Base-by-base conservation (phyloP, 306 rosid species). In the Cucurbita moschata region DNA sequence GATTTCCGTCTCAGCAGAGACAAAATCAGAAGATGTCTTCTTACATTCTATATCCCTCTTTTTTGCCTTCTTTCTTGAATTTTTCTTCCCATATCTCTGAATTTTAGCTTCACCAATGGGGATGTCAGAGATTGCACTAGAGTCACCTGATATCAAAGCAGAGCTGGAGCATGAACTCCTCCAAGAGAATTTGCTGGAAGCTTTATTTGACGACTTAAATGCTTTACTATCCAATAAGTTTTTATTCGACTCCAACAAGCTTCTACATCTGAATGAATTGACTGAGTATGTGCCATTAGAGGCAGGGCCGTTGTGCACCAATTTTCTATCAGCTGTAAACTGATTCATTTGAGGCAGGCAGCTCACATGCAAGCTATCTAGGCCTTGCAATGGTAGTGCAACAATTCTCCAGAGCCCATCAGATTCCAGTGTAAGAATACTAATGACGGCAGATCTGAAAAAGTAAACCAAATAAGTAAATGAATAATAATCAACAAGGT, bases 331-430 rank as follows among this genome's bases (percentile, higher is more conserved):
- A 59, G 74, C 68, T 82, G 81, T 82, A 71, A 76, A 49, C 71
- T 79, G 76, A 82, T 79, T 83, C 75, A 79, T 66, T 64, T 89
- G 86, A 39, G 83, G 84, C 40, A 85, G 86, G 69, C 63, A 82
- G 83, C 84, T 83, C 75, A 85, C 83, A 73, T 83, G 91, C 71
- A 86, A 70, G 64, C 84, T 60, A 78, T 73, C 80, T 70, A 76
- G 73, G 74, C 47, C 64, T 80, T 66, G 85, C 73, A 76, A 61
- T 19, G 94, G 90, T 58, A 78, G 16, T 65, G 91, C 85, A 61
- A 78, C 69, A 82, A 81, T 80, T 82, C 81, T 85, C 91, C 89
- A 81, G 35, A 37, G 79, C 60, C 91, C 90, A 75, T 86, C 83
- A 61, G 87, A 74, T 77, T 83, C 86, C 15, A 77, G 46, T 35